These are phyloP conservation scores for Lasiodiplodia sp. DNA, from an alignment of 2,329 filamentous ascomycete genomes.

Conservation along the genomic window DNA sequence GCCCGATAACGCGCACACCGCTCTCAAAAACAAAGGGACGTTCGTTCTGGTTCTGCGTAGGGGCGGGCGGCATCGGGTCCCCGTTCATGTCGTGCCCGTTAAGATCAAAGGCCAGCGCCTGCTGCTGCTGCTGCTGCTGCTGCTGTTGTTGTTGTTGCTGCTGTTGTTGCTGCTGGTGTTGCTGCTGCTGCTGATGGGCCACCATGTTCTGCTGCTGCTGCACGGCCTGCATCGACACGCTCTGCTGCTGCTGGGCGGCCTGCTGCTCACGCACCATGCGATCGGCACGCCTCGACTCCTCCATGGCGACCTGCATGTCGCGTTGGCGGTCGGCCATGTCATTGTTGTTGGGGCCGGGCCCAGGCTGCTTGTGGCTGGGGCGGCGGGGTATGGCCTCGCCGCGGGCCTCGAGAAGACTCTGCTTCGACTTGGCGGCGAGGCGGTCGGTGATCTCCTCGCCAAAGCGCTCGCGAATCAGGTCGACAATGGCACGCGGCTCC, in stretches of 20 bases:
- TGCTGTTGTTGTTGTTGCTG: constrained; percentile 21
- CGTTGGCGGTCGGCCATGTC: constrained; percentile 28
- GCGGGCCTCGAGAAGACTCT: constrained; percentile 29
- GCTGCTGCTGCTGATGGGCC: constrained; percentile 26
- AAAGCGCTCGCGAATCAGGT: constrained; percentile 30
- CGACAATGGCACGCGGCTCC: constrained; percentile 30
- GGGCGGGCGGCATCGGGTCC: constrained; percentile 16
- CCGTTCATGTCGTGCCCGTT: constrained; percentile 29
- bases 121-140: constrained; percentile 34
- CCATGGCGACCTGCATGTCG: constrained; percentile 30
- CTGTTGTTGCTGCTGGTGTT: constrained; percentile 32
- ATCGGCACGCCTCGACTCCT: constrained; percentile 21
- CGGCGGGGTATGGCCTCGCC: constrained; percentile 30
- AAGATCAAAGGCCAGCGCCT: constrained; percentile 23
- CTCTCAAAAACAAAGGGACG: constrained; percentile 33
- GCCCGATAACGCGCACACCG: constrained; percentile 31
- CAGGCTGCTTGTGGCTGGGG: constrained; percentile 30
- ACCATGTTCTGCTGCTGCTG: constrained; percentile 30
- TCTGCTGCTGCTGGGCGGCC: constrained; percentile 32
- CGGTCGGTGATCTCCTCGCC: constrained; percentile 31
- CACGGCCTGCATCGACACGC: constrained; percentile 31
- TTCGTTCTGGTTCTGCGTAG: constrained; percentile 20
- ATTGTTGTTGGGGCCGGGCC: constrained; percentile 27
- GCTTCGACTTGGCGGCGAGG: constrained; percentile 32
- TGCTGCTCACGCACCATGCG: constrained; percentile 26